Percentiles rank a stretch among this genome's conserved stretches.
These are phyloP conservation scores for Lolium perenne DNA, from an alignment of 176 grass and related monocot species.

Conservation along the genomic window DNA sequence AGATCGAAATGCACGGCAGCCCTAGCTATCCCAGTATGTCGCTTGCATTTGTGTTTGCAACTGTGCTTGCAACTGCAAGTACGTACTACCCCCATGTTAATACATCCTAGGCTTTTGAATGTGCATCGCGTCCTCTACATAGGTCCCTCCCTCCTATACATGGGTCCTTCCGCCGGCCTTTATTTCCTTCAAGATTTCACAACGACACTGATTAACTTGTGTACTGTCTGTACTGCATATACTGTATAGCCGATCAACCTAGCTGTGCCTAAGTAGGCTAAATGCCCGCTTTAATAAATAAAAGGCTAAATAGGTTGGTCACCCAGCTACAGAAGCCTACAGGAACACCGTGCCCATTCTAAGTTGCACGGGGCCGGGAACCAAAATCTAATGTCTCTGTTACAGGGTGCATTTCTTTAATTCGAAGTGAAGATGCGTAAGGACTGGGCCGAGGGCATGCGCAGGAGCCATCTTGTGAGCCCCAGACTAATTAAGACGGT, in stretches of 20 bases:
- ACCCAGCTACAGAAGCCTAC: constrained; percentile 28
- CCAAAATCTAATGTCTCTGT: constrained; percentile 26
- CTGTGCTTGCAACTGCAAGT: not conserved
- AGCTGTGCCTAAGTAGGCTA: constrained; percentile 26
- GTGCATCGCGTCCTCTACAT: constrained; percentile 22
- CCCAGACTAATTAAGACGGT: constrained; percentile 31
- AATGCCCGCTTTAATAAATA: not conserved
- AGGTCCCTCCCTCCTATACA: constrained; percentile 26
- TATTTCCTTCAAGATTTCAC: constrained; percentile 34
- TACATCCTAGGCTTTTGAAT: constrained; percentile 43
- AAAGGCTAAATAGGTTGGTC: constrained; percentile 4
- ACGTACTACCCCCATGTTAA: constrained; percentile 28
- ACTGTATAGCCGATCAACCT: constrained; percentile 41
- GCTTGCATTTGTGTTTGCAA: constrained; percentile 34
- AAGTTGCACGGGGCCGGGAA: not conserved
- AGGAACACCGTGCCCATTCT: constrained; percentile 18
- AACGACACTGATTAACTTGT: constrained; percentile 33
- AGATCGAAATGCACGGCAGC: constrained; percentile 42
- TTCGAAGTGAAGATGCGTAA: constrained; percentile 18
- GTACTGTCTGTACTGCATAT: constrained; percentile 37
- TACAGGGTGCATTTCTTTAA: constrained; percentile 19
- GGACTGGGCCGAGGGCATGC: constrained; percentile 14
- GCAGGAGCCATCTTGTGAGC: constrained; percentile 38
- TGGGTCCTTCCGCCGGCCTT: constrained; percentile 40
- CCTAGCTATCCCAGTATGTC: constrained; percentile 35